phyloP scores from a whole-genome alignment of 2,329 filamentous ascomycete genomes.

The Arthrobotrys megalospora region DNA sequence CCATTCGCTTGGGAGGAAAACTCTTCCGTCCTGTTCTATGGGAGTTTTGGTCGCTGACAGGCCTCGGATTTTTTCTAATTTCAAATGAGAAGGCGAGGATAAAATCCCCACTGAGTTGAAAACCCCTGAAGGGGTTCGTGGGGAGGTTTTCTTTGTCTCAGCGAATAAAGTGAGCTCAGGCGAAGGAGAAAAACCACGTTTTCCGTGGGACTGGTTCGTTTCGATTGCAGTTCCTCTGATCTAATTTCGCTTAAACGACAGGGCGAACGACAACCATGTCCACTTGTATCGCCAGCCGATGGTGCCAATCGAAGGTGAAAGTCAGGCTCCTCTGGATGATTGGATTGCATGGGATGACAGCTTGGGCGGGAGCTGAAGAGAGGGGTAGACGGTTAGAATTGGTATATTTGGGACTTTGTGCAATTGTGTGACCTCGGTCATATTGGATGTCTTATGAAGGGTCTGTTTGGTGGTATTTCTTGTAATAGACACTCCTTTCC shows the following conservation, averaged over 20 bases:
- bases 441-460: conserved; percentile 16
- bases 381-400: conserved; percentile 37
- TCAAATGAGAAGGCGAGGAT: conserved; percentile 29
- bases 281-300: conserved; percentile 57
- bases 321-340: conserved; percentile 25
- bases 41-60: conserved; percentile 10
- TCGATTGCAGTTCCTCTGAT: conserved; percentile 55
- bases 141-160: conserved; percentile 32
- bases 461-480: conserved; percentile 12
- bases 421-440: conserved; percentile 22
- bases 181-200: conserved; percentile 60
- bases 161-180: conserved; percentile 56
- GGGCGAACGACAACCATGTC: conserved; percentile 30
- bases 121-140: conserved; percentile 46
- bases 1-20: background rate
- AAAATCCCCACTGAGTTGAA: background rate
- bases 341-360: conserved; percentile 51
- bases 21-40: conserved; percentile 1
- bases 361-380: conserved; percentile 53
- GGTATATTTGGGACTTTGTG: conserved; percentile 33
- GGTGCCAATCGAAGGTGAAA: conserved; percentile 46
- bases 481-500: background rate
- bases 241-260: conserved; percentile 60
- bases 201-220: conserved; percentile 59
- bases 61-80: conserved; percentile 25